Base-by-base conservation (phyloP, 2,329 filamentous ascomycete genomes). In the Apiospora rasikravindrae region DNA sequence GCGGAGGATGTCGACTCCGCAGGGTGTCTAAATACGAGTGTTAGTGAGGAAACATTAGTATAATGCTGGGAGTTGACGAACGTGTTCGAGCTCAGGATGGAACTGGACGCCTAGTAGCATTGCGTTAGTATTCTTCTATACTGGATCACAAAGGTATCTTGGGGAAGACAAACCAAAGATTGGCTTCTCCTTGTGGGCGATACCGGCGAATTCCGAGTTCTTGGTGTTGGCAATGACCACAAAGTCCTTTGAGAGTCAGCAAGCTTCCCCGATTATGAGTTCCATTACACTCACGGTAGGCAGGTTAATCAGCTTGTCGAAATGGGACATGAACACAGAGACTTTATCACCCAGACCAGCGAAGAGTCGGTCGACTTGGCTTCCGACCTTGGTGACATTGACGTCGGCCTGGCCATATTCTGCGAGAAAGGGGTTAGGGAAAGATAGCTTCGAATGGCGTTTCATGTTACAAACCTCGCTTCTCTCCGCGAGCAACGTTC, bases 251-350 rank as follows among this genome's bases (percentile, higher is more conserved):
- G 1, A 29, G 11, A 29, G 24, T 53, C 24, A 53, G 24, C 29
- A 29, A 53, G 51, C 16, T 29, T 6, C 6, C 24, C 24, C 5
- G 24, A 53, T 14, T 14, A 29, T 29, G 4, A 2, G 19, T 29
- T 6, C 14, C 11, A 53, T 29, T 29, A 26, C 13, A 53, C 51
- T 29, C 24, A 53, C 51, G 16, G 53, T 85, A 11, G 95, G 95
- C 51, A 98, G 86, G 71, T 88, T 85, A 51, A 88, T 88, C 14
- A 98, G 88, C 86, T 97, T 97, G 84, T 98, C 95, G 72, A 91
- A 92, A 81, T 98, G 96, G 76, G 90, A 93, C 95, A 98, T 98
- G 88, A 90, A 96, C 19, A 94, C 86, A 2, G 66, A 45, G 10
- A 40, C 66, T n/a, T 47, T 45, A 13, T 93, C 91, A 73, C 91